Evolutionary conservation across 305 asterid genomes (phyloP).

Genomic region (Fraxinus floribunda): DNA sequence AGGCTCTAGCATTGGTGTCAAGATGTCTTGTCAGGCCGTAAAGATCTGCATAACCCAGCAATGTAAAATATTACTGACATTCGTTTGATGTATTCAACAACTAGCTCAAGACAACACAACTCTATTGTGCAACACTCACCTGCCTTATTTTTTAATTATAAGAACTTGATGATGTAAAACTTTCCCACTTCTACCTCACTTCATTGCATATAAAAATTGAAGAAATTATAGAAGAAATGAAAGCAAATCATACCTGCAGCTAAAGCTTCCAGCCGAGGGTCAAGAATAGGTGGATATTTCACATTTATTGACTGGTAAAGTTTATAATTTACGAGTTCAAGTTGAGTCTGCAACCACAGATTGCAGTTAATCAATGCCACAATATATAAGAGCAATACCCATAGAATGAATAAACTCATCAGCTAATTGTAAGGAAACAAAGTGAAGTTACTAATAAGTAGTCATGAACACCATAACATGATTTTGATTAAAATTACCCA

Average conservation of each 20-base stretch:
- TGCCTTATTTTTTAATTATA: not conserved
- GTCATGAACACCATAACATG: not conserved
- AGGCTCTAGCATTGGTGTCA: conserved; percentile 54
- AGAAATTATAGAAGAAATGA: not conserved
- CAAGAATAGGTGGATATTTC: conserved; percentile 91
- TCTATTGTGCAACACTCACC: not conserved
- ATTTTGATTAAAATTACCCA: not conserved
- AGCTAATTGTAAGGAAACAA: not conserved
- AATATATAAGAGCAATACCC: not conserved
- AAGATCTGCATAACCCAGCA: conserved; percentile 62
- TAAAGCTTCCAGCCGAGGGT: conserved; percentile 78
- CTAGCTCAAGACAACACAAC: not conserved
- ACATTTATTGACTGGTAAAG: conserved; percentile 72
- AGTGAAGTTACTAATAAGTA: not conserved
- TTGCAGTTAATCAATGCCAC: conserved; percentile 10
- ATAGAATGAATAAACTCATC: not conserved
- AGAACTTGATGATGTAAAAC: not conserved
- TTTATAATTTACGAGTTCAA: conserved; percentile 70
- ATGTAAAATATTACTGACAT: conserved; percentile 1
- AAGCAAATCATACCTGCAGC: conserved; percentile 66
- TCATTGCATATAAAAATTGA: not conserved
- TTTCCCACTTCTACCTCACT: not conserved
- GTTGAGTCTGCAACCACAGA: conserved; percentile 67
- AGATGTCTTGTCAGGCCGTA: conserved; percentile 85
- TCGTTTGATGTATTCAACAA: not conserved